Conservation (phyloP, 1,139 yeast species). For the Kluyveromyces sp. region DNA sequence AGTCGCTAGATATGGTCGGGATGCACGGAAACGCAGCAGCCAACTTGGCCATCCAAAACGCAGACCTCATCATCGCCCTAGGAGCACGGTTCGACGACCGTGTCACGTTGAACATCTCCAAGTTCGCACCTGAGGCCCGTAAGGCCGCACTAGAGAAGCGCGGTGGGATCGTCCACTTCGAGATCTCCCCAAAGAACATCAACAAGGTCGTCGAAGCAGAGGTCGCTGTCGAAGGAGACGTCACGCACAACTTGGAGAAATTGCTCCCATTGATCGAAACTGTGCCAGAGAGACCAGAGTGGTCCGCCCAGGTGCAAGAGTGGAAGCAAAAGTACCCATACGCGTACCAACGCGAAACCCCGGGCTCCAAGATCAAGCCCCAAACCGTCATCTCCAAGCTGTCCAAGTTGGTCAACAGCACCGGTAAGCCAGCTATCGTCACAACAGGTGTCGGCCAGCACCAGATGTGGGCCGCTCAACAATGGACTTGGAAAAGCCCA, state of each 20-base stretch:
- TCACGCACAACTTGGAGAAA: slow-evolving; percentile 62
- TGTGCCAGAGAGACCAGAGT: slow-evolving; percentile 61
- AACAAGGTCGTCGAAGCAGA: slow-evolving; percentile 97
- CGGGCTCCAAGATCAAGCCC: slow-evolving; percentile 80
- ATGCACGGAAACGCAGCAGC: slow-evolving; percentile 98
- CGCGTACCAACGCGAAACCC: slow-evolving; percentile 65
- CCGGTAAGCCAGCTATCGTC: slow-evolving; percentile 69
- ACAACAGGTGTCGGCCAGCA: slow-evolving; percentile 99
- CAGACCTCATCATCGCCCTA: slow-evolving; percentile 86
- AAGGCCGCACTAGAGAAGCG: slow-evolving; percentile 79
- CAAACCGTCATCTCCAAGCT: slow-evolving; percentile 82
- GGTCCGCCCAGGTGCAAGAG: slow-evolving; percentile 64
- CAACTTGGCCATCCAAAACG: slow-evolving; percentile 84
- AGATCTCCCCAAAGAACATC: slow-evolving; percentile 91
- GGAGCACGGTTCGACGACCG: slow-evolving; percentile 99
- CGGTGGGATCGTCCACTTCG: slow-evolving; percentile 96
- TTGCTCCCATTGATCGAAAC: slow-evolving; percentile 63
- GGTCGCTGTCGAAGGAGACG: slow-evolving; percentile 96
- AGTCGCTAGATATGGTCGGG: slow-evolving; percentile 91
- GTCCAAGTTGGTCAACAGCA: slow-evolving; percentile 57
- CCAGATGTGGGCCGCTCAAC: slow-evolving; percentile 99
- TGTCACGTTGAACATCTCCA: slow-evolving; percentile 79
- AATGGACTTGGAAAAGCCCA: slow-evolving; percentile 86
- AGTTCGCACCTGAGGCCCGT: slow-evolving; percentile 91
- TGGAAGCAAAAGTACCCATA: slow-evolving; percentile 91